Percentiles rank a stretch among this genome's conserved stretches.
Conservation (phyloP, 768 basidiomycete species). For the Pisolithus albus region DNA sequence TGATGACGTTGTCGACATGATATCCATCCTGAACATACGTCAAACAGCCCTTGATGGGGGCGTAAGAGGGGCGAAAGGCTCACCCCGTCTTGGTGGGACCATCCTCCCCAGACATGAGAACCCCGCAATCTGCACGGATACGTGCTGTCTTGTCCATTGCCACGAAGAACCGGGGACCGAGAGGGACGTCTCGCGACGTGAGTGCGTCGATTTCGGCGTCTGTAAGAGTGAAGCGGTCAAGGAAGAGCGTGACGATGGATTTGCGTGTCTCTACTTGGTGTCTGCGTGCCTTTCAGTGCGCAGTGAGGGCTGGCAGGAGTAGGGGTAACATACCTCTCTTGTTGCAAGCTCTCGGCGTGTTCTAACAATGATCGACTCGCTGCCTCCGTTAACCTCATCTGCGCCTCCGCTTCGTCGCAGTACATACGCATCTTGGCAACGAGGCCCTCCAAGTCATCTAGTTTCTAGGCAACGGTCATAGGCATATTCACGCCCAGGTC, state of each 20-base stretch:
- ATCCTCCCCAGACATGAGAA: conserved; percentile 81
- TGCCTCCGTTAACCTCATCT: conserved; percentile 66
- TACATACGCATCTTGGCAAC: conserved; percentile 72
- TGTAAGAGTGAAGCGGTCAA: conserved; percentile 77
- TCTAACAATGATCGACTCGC: conserved; percentile 77
- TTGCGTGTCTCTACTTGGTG: conserved; percentile 64
- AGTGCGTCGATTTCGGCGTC: conserved; percentile 68
- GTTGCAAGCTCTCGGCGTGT: conserved; percentile 67
- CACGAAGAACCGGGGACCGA: conserved; percentile 69
- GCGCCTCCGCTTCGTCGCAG: conserved; percentile 79
- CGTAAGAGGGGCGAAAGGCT: conserved; percentile 8
- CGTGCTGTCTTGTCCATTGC: conserved; percentile 82
- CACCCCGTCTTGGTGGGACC: conserved; percentile 74
- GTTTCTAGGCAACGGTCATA: conserved; percentile 49
- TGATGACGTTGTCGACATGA: conserved; percentile 75
- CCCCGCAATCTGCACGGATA: conserved; percentile 79
- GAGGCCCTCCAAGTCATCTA: conserved; percentile 71
- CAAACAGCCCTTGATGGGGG: neutral
- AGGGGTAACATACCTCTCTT: conserved; percentile 51
- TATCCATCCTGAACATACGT: conserved; percentile 59
- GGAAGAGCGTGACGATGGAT: conserved; percentile 71
- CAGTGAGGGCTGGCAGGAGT: too few species aligned
- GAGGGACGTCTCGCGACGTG: conserved; percentile 69
- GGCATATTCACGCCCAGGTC: neutral
- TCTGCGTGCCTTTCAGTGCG: conserved; percentile 28